A percentile compares a stretch with the other conserved stretches of the same genome.
Conservation (phyloP, 305 asterid genomes). For the Fraxinus nigra region DNA sequence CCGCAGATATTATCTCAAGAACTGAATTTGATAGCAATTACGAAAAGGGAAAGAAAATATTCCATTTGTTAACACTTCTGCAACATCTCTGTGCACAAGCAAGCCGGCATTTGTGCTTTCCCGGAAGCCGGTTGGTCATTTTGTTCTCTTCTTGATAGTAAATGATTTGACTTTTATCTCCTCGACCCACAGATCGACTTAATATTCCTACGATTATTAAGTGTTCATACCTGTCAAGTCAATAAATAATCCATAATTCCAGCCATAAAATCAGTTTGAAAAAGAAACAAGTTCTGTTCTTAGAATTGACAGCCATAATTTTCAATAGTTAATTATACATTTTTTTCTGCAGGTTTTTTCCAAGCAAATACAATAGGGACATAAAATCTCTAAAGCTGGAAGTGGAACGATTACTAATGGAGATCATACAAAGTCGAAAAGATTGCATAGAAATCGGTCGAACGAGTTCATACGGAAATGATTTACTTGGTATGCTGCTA, state of each 20-base stretch:
- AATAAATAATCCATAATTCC: not conserved
- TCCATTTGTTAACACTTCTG: slow-evolving; percentile 49
- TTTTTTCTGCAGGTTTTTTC: slow-evolving; percentile 54
- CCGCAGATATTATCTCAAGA: slow-evolving; percentile 85
- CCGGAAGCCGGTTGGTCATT: slow-evolving; percentile 72
- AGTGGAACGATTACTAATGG: slow-evolving; percentile 78
- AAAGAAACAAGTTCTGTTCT: not conserved
- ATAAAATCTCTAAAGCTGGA: slow-evolving; percentile 67
- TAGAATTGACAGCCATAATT: slow-evolving; percentile 24
- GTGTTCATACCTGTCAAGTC: not conserved
- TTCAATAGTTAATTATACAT: not conserved
- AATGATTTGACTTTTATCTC: not conserved
- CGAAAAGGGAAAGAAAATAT: slow-evolving; percentile 78
- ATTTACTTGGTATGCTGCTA: slow-evolving; percentile 66
- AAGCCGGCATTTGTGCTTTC: slow-evolving; percentile 65
- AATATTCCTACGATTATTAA: not conserved
- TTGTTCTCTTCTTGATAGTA: too few species aligned
- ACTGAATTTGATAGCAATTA: slow-evolving; percentile 71
- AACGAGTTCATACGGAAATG: slow-evolving; percentile 69
- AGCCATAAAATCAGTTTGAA: not conserved
- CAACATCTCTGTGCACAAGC: slow-evolving; percentile 69
- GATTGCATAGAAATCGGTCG: slow-evolving; percentile 72
- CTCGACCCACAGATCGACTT: not conserved
- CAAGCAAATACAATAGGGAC: slow-evolving; percentile 84
- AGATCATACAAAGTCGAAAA: slow-evolving; percentile 75